Conservation (phyloP, 371 early-diverging fungal species). For the Actinomortierella ambigua region DNA sequence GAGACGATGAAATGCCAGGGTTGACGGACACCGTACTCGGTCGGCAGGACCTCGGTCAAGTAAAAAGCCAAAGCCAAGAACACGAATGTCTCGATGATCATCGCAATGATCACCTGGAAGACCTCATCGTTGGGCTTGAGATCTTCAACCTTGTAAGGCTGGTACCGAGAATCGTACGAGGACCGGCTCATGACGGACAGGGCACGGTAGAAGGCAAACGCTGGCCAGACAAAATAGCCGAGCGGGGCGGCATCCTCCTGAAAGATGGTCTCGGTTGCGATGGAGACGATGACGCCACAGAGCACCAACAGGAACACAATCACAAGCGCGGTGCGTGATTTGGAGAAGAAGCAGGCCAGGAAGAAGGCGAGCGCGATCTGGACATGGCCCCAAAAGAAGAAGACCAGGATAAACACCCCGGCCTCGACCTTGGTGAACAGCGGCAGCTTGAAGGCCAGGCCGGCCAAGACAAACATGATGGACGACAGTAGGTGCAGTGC, state of each 20-base stretch:
- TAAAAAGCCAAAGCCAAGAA: constrained; percentile 58
- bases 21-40: constrained; percentile 67
- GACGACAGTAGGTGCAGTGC: constrained; percentile 62
- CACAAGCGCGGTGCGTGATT: constrained; percentile 57
- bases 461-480: constrained; percentile 61
- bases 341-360: constrained; percentile 64
- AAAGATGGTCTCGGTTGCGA: constrained; percentile 52
- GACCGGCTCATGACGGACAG: constrained; percentile 55
- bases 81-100: constrained; percentile 56
- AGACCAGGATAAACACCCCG: constrained; percentile 57
- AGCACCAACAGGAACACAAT: constrained; percentile 65
- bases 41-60: constrained; percentile 57
- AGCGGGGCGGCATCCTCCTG: constrained; percentile 32
- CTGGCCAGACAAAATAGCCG: constrained; percentile 72
- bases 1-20: constrained; percentile 72
- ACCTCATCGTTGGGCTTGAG: constrained; percentile 55
- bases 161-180: constrained; percentile 33
- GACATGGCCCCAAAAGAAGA: constrained; percentile 71
- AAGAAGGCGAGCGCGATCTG: constrained; percentile 71
- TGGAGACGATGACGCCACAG: constrained; percentile 60
- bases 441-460: constrained; percentile 54
- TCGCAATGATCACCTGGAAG: constrained; percentile 49
- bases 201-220: constrained; percentile 73
- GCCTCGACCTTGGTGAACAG: constrained; percentile 65
- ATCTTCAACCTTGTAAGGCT: constrained; percentile 50